Base-by-base conservation (phyloP, 257 asterid genomes). In the Galeopsis tetrahit region DNA sequence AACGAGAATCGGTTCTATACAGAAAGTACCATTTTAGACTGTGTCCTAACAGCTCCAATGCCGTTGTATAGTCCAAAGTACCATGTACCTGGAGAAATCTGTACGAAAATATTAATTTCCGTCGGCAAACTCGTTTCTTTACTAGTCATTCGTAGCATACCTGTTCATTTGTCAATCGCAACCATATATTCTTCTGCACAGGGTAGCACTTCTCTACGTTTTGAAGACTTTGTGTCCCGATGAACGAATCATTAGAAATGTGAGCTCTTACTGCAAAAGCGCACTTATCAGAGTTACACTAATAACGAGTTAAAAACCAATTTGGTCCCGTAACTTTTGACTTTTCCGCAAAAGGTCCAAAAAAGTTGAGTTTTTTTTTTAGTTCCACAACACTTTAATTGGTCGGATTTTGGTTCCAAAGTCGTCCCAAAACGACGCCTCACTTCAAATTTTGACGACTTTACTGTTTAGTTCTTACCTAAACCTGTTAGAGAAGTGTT, bases 41-140 rank as follows among this genome's bases (percentile, higher is more conserved):
- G 99, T 55, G 98, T 95, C 76, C 99, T 81, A 60, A 82, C 61
- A 31, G 99, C 82, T 53, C 99, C 98, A 7, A 92, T 84, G 82
- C 99, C 99, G 38, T 95, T 92, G 76, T 88, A 95, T 52, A 95
- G 70, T 76, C 99, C 99, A 70, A 95, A 72, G 82, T 87, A 95
- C 99, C 97, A 95, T 59, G 79, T 75, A 75, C 98, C 99, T 46
- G 97, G 86, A 82, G 88, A 82, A 79, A 95, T 92, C 99, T 95
- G 93, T 38, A 75, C 8, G 77, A 77, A 49, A 58, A 83, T 53
- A 61, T 32, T 15, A 70, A 66, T 59, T 73, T 34, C 62, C 56
- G 28, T 52, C 10, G 43, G 69, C 10, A 33, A 71, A 63, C 14
- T 65, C 69, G n/a, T 67, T 43, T 42, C 14, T 21, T 69, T 21